Evolutionary conservation across 495 filamentous ascomycete genomes (phyloP), one percentile per base, ranked within the genome.

Genomic region (Podospora pseudoanserina): DNA sequence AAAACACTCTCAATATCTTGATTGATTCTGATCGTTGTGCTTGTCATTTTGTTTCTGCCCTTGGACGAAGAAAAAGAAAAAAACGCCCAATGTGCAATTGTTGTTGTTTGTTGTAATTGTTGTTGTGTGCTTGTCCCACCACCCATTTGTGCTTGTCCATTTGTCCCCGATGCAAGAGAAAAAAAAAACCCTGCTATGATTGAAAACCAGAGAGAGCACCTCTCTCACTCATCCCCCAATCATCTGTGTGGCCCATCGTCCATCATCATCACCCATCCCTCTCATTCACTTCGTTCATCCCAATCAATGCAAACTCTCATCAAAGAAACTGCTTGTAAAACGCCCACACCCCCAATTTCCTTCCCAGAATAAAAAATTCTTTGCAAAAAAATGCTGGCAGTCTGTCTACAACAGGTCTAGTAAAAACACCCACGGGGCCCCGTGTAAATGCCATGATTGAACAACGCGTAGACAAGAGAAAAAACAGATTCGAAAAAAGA

Each of bases 361-460:
- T 3, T 56, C 15, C 16, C 27, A 3, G 1, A 55, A 28, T 20
- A 65, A 30, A 1, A 7, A 66, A 66, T 34, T 49, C 55, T 28
- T 13, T 49, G 23, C 23, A 34, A 60, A 60, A 60, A 60, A 65
- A 67, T 66, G 56, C 65, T 53, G 34, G 27, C 65, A 66, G 55
- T 66, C 65, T 66, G 28, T 66, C 55, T 26, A 19, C 55, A 58
- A 26, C 55, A 58, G 55, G 23, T 58, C 55, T 58, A 58, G 18
- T 19, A 26, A 58, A 58, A 58, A 19, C 55, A 58, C n/a, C 16
- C 7, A 9, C 55, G n/a, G 6, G 23, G 55, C 0, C 0, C 56
- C 39, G 59, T 67, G 57, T 39, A 55, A 32, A 34, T 20, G 39
- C 19, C 30, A 54, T 59, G 30, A 67, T n/a, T 53, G 23, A 65